Percentiles rank a stretch among this genome's conserved stretches.
Conservation (phyloP, 2,329 filamentous ascomycete species). For the Trichoderma atroviride region DNA sequence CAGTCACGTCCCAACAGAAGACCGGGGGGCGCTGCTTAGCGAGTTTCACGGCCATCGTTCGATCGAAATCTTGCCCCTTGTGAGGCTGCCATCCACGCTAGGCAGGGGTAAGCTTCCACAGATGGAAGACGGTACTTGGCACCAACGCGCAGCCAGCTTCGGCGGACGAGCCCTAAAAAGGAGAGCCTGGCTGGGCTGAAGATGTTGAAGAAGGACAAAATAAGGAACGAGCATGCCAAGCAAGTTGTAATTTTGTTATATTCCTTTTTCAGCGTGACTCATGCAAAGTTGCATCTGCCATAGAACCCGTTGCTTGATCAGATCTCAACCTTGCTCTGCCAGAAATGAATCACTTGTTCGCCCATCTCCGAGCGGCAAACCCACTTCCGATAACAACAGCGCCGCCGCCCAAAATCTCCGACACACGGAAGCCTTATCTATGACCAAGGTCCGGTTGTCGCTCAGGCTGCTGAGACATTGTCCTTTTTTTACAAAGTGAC, state of each 20-base stretch:
- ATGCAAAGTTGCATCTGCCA: neutral
- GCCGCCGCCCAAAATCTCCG: conserved; percentile 23
- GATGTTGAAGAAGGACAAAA: neutral
- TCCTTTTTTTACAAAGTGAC: neutral
- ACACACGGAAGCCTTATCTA: conserved; percentile 19
- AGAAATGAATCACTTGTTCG: conserved; percentile 1
- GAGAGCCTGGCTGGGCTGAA: conserved; percentile 12
- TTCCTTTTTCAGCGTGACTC: neutral
- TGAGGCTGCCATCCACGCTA: conserved; percentile 24
- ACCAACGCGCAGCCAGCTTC: conserved; percentile 17
- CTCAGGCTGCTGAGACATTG: conserved; percentile 6
- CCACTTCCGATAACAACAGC: conserved; percentile 16
- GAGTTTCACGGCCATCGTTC: conserved; percentile 26
- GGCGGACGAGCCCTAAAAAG: conserved; percentile 16
- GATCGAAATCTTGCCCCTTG: conserved; percentile 26
- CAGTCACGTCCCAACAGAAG: neutral
- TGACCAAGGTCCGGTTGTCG: conserved; percentile 12
- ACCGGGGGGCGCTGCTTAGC: conserved; percentile 21
- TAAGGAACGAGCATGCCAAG: neutral
- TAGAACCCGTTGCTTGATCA: neutral
- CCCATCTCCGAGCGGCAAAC: conserved; percentile 11
- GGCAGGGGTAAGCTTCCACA: conserved; percentile 23
- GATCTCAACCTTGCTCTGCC: neutral
- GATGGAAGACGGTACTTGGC: neutral
- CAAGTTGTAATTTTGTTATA: neutral